Evolutionary conservation across 495 filamentous ascomycete genomes (phyloP).

Genomic region (Choiromyces venosus): DNA sequence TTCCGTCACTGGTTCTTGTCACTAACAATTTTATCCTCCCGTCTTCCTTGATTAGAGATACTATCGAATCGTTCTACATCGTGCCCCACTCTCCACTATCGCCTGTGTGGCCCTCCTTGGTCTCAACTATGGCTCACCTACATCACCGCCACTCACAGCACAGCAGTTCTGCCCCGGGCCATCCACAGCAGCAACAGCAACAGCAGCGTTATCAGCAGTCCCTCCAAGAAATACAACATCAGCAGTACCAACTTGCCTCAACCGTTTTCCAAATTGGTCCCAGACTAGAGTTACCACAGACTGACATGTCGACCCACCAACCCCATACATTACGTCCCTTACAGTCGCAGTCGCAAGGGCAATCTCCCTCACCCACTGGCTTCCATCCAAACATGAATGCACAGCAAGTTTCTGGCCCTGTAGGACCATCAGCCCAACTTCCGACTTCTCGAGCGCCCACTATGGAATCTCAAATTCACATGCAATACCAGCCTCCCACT

Average conservation of each 20-base stretch:
- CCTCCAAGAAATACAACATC: conserved; percentile 9
- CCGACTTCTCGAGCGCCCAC: conserved; percentile 23
- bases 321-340: conserved; percentile 17
- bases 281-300: not conserved
- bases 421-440: conserved; percentile 23
- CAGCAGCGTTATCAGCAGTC: conserved; percentile 5
- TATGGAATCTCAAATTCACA: conserved; percentile 22
- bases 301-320: not conserved
- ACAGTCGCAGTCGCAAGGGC: conserved; percentile 25
- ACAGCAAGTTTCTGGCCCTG: conserved; percentile 15
- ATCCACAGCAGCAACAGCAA: conserved; percentile 4
- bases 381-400: conserved; percentile 24
- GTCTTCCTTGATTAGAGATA: not conserved
- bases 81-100: not conserved
- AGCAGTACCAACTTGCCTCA: conserved; percentile 4
- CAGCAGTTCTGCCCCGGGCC: not conserved
- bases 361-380: conserved; percentile 23
- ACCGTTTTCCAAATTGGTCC: not conserved
- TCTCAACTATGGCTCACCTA: not conserved
- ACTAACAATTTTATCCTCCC: not conserved
- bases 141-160: not conserved
- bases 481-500: conserved; percentile 31
- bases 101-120: not conserved
- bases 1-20: not conserved
- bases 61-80: not conserved